Percentiles rank a stretch among this genome's conserved stretches.
These are phyloP conservation scores for Paecilomyces niveus DNA, from an alignment of 2,329 filamentous ascomycete genomes.

Conservation along the genomic window DNA sequence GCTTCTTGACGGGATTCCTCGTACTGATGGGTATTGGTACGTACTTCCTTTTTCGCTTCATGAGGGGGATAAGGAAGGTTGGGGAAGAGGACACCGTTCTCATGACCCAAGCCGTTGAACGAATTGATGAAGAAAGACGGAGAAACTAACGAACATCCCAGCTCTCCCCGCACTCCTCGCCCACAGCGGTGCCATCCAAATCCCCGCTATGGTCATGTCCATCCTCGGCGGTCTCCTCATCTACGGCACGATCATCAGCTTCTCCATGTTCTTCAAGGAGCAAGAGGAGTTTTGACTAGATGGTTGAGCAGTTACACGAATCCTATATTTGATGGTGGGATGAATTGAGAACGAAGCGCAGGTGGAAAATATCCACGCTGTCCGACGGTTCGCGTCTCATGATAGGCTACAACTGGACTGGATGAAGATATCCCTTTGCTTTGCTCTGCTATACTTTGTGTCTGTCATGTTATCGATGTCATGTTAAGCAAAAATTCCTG, in stretches of 20 bases:
- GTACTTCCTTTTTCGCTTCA: constrained; percentile 29
- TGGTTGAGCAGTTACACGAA: neutral
- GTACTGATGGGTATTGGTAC: constrained; percentile 95
- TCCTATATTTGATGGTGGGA: neutral
- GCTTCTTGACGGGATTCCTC: constrained; percentile 91
- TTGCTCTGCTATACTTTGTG: neutral
- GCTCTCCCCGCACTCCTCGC: constrained; percentile 83
- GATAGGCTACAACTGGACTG: neutral
- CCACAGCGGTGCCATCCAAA: constrained; percentile 73
- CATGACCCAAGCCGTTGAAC: neutral
- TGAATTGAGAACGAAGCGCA: neutral
- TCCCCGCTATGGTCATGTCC: constrained; percentile 90
- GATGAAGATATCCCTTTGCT: neutral
- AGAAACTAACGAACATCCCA: constrained; percentile 30
- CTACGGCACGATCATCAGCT: constrained; percentile 96
- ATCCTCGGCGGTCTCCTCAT: constrained; percentile 88
- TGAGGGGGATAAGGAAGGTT: neutral
- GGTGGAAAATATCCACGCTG: neutral
- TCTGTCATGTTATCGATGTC: neutral
- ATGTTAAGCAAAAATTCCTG: neutral
- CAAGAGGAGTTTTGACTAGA: constrained; percentile 76
- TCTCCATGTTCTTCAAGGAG: constrained; percentile 96
- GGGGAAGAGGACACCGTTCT: neutral
- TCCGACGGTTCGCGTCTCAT: neutral
- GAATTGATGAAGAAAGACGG: neutral